phyloP scores from a whole-genome alignment of 2,329 filamentous ascomycete genomes.

The Mycogone perniciosa region DNA sequence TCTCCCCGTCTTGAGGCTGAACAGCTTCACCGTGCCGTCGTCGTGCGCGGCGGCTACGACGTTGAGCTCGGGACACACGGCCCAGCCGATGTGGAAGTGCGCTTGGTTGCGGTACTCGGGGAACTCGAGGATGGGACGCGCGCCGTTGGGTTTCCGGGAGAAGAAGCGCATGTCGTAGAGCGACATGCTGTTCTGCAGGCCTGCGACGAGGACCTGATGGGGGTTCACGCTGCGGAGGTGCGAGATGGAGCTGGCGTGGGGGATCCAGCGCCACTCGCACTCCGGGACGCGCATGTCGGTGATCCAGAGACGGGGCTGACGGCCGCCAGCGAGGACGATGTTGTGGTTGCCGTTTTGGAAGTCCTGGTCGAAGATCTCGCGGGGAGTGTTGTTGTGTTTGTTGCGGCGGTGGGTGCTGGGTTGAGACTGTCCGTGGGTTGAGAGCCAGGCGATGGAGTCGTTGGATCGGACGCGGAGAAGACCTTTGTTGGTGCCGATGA shows the following conservation, averaged over 20 bases:
- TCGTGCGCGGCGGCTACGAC: constrained; percentile 50
- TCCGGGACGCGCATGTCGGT: constrained; percentile 38
- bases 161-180: constrained; percentile 52
- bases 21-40: constrained; percentile 41
- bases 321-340: constrained; percentile 45
- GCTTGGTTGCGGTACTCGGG: constrained; percentile 44
- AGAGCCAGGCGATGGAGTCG: constrained; percentile 29
- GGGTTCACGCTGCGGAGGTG: constrained; percentile 44
- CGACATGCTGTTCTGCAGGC: constrained; percentile 42
- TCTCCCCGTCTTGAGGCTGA: constrained; percentile 42
- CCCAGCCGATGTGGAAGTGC: constrained; percentile 45
- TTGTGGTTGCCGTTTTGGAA: constrained; percentile 39
- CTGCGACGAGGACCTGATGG: constrained; percentile 48
- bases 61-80: constrained; percentile 40
- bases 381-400: constrained; percentile 10
- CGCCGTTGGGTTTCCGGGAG: constrained; percentile 14
- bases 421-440: constrained; percentile 15
- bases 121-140: constrained; percentile 41
- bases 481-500: constrained; percentile 44
- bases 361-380: constrained; percentile 43
- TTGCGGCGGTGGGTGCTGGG: background rate
- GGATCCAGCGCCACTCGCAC: constrained; percentile 26
- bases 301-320: constrained; percentile 39
- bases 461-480: constrained; percentile 33
- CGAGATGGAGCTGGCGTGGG: constrained; percentile 37